Base-by-base conservation (phyloP, 768 basidiomycete genomes). In the Suillus discolor region DNA sequence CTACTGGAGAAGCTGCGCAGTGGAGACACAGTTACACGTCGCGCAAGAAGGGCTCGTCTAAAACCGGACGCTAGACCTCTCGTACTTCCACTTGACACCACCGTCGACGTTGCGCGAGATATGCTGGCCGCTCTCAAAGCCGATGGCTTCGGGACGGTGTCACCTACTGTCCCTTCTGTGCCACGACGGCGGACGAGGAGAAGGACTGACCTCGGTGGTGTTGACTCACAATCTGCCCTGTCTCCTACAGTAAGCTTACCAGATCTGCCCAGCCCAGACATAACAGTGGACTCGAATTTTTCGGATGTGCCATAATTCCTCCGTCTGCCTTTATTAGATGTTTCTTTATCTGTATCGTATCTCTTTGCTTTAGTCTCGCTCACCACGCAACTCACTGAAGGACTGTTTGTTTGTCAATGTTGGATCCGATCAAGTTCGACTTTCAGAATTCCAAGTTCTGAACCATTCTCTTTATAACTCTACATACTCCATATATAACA, bases 71-170 rank as follows among this genome's bases (percentile, higher is more conserved):
- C 62, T 67, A 76, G 74, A 45, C 68, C 74, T 68, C 4, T 67
- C 66, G 25, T 68, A n/a, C 57, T 68, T 12, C 66, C 71, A 25
- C 25, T 63, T 28, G 42, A 64, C 57, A 69, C 71, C 7, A 64
- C 71, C 70, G 88, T 81, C 6, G 84, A 88, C 66, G 79, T 86
- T 57, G 93, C 93, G 5, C 85, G 85, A 62, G 87, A 89, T 69
- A 91, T 95, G 90, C 75, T 94, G 62, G 90, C 89, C 8, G 85
- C 83, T 45, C 82, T 94, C 36, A 83, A 94, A 74, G 85, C 89
- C 7, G 85, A 89, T 67, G 92, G 89, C 0, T 92, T 92, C 74
- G 65, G 82, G 64, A 75, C 76, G 15, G 79, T 81, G 20, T 83
- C 88, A 11, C 84, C 87, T n/a, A 80, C 83, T 20, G 7, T 62